Conservation (phyloP, 345 rosid species). For the Kernera saxatilis region DNA sequence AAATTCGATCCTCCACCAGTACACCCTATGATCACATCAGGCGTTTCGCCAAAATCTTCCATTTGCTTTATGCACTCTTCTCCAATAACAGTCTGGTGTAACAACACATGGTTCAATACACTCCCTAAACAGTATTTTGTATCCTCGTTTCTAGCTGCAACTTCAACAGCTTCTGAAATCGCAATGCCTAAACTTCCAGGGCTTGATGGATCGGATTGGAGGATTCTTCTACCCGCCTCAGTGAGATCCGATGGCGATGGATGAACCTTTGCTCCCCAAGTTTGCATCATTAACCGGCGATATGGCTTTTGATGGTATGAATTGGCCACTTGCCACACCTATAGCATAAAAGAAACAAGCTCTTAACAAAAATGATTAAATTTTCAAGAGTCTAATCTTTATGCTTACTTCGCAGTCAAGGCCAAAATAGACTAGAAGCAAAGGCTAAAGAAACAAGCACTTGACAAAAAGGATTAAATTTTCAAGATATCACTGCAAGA, state of each 20-base stretch:
- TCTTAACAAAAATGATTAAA: background rate
- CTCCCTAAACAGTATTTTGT: slow-evolving; percentile 92
- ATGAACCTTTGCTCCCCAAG: slow-evolving; percentile 96
- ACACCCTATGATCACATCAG: slow-evolving; percentile 88
- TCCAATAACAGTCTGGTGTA: slow-evolving; percentile 90
- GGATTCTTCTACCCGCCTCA: slow-evolving; percentile 65
- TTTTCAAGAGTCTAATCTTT: background rate
- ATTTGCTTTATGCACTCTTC: slow-evolving; percentile 85
- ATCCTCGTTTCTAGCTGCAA: slow-evolving; percentile 62
- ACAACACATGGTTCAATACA: slow-evolving; percentile 84
- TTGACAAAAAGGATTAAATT: background rate
- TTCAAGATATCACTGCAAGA: too few species aligned
- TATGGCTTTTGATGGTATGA: slow-evolving; percentile 93
- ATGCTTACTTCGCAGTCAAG: slow-evolving; percentile 61
- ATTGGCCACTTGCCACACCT: slow-evolving; percentile 99
- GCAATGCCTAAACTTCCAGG: slow-evolving; percentile 97
- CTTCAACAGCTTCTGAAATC: slow-evolving; percentile 93
- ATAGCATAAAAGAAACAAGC: background rate
- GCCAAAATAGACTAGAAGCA: slow-evolving; percentile 72
- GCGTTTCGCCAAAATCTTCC: slow-evolving; percentile 77
- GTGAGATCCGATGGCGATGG: slow-evolving; percentile 80
- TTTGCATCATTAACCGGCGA: slow-evolving; percentile 93
- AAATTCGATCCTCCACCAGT: slow-evolving; percentile 96
- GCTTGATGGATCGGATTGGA: slow-evolving; percentile 55
- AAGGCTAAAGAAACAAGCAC: slow-evolving; percentile 63